Base-by-base conservation (phyloP, 23 red algal genomes). In the Gracilaria domingensis region DNA sequence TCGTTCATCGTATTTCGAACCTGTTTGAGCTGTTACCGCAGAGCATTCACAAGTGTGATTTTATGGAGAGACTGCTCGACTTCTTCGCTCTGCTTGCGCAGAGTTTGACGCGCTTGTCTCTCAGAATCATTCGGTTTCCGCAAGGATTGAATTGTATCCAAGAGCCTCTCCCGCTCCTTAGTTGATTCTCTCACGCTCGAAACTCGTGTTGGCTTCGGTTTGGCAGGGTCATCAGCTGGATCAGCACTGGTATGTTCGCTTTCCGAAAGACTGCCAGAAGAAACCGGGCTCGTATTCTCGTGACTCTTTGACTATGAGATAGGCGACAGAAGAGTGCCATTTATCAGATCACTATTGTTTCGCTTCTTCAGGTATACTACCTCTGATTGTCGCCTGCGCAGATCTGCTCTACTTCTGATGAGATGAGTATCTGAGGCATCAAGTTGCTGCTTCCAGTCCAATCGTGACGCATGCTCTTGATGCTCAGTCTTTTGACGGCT, bases 361-460 rank as follows among this genome's bases (percentile, higher is more conserved):
- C 84, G 44, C 30, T 87, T 75, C 66, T 87, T 87, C 37, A 87
- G 66, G 51, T 87, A 87, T 23, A 75, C 53, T 30, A 87, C 67
- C 62, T 87, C 84, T 20, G 84, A 75, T 60, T 87, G 64, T 38
- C 84, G 40, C 40, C 84, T 44, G 64, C 50, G 38, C 51, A 87
- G 42, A 24, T 71, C 38, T 54, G 66, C 62, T 2, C 67, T 66
- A 51, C 84, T 87, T 49, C 69, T 87, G 53, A 34, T 73, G 8
- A 87, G 40, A 51, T 87, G 84, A 4, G 60, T 71, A 75, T 87
- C 84, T 47, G 84, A 76, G 18, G 32, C 84, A 73, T 87, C 49
- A 58, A 87, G 84, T 71, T 73, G 66, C 42, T 87, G 62, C 47
- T 87, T 74, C 84, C 84, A 87, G 25, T 87, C 67, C 42, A 49